Conservation (phyloP, 2,329 filamentous ascomycete species). For the Alternaria novae-zelandiae region DNA sequence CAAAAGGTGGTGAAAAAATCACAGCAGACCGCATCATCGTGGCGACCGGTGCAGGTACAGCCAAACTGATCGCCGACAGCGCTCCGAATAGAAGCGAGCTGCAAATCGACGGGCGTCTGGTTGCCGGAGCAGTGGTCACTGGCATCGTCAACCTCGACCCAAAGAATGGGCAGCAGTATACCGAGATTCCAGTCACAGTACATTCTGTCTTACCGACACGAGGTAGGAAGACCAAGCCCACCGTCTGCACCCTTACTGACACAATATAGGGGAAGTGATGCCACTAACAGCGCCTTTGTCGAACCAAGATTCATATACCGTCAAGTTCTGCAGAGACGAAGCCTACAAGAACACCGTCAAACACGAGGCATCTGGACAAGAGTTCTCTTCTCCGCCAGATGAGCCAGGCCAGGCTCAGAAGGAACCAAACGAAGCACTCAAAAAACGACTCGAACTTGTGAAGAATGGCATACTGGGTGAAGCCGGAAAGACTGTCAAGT, state of each 20-base stretch:
- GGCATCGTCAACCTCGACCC: background rate
- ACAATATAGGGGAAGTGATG: background rate
- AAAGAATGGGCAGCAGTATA: background rate
- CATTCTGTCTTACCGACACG: background rate
- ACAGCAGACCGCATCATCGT: background rate
- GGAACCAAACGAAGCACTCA: background rate
- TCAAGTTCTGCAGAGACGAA: background rate
- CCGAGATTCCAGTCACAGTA: background rate
- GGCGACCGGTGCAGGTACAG: background rate
- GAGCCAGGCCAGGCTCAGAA: background rate
- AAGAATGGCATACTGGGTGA: background rate
- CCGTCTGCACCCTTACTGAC: rapidly evolving
- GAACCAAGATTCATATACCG: background rate
- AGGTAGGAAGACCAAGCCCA: rapidly evolving
- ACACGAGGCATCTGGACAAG: background rate
- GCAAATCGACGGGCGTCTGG: background rate
- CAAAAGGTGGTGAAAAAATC: background rate
- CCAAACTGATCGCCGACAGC: background rate
- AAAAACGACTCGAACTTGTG: background rate
- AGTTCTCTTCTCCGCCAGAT: background rate
- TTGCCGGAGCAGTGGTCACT: background rate
- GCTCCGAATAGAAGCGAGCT: background rate
- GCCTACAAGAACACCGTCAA: background rate
- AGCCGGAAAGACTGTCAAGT: background rate
- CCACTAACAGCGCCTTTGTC: background rate